A percentile compares a stretch with the other conserved stretches of the same genome.
Conservation (phyloP, 2,329 filamentous ascomycete genomes). For the Clonostachys chloroleuca region DNA sequence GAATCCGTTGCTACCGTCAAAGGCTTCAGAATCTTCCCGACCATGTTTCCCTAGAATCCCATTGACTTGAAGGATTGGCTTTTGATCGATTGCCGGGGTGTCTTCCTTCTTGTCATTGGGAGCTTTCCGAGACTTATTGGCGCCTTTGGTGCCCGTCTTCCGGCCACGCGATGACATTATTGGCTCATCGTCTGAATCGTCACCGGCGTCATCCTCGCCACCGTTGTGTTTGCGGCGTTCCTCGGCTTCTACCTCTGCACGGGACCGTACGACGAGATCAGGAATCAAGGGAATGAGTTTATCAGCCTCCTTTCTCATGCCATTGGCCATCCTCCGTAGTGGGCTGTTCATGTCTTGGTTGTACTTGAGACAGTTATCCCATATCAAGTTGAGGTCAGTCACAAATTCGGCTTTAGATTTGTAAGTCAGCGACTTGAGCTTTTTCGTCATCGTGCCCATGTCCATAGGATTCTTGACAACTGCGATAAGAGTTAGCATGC, state of each 20-base stretch:
- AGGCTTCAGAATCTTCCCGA: slow-evolving; percentile 70
- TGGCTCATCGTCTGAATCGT: slow-evolving; percentile 94
- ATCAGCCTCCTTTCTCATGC: slow-evolving; percentile 96
- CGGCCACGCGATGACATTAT: slow-evolving; percentile 97
- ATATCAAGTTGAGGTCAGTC: slow-evolving; percentile 88
- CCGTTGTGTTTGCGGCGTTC: slow-evolving; percentile 83
- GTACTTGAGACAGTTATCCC: slow-evolving; percentile 95
- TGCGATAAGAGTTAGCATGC: slow-evolving; percentile 27
- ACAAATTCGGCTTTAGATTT: slow-evolving; percentile 95
- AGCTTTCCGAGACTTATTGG: slow-evolving; percentile 70
- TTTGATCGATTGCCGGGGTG: slow-evolving; percentile 72
- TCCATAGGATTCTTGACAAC: slow-evolving; percentile 98
- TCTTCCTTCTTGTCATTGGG: slow-evolving; percentile 71
- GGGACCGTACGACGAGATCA: slow-evolving; percentile 83
- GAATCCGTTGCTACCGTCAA: slow-evolving; percentile 82
- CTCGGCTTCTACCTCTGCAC: slow-evolving; percentile 90
- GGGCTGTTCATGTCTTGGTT: slow-evolving; percentile 88
- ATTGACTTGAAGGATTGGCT: slow-evolving; percentile 66
- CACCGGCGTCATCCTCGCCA: slow-evolving; percentile 73
- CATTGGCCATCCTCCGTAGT: slow-evolving; percentile 85
- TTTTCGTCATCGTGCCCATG: slow-evolving; percentile 96
- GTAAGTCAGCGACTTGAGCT: slow-evolving; percentile 75
- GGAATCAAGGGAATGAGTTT: slow-evolving; percentile 94
- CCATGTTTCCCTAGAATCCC: slow-evolving; percentile 53
- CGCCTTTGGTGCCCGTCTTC: slow-evolving; percentile 73